phyloP scores from a whole-genome alignment of 768 basidiomycete species.

The Lentinula detonsa region DNA sequence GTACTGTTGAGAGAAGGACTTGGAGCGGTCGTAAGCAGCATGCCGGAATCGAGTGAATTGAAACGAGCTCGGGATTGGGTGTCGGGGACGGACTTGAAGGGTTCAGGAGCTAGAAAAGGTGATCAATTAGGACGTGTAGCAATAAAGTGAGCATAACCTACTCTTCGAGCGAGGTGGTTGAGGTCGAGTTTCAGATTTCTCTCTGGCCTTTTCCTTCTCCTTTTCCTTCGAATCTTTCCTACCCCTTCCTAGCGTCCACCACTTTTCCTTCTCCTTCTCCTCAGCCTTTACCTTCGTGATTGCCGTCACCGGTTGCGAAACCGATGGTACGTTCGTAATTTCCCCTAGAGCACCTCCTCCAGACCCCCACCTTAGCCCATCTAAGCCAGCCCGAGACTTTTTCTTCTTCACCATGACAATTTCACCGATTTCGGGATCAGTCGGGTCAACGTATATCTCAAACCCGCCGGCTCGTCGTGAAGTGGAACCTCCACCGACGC shows the following conservation, averaged over 20 bases:
- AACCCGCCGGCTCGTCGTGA: constrained; percentile 40
- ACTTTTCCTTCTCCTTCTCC: constrained; percentile 51
- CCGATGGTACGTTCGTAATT: constrained; percentile 48
- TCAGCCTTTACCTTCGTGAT: constrained; percentile 24
- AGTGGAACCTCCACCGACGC: constrained; percentile 30
- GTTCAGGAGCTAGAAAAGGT: constrained; percentile 37
- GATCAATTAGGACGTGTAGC: background rate
- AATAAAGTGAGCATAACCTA: constrained; percentile 13
- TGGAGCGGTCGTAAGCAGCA: background rate
- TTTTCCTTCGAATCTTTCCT: constrained; percentile 70
- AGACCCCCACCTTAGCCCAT: constrained; percentile 49
- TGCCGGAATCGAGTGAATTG: constrained; percentile 51
- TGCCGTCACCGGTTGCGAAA: constrained; percentile 12
- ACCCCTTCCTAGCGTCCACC: constrained; percentile 80
- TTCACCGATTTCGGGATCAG: constrained; percentile 57
- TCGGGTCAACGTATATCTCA: constrained; percentile 68
- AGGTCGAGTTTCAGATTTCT: constrained; percentile 16
- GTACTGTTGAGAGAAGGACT: background rate
- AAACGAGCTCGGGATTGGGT: constrained; percentile 40
- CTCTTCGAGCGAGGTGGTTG: constrained; percentile 31
- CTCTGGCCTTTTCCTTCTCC: constrained; percentile 24
- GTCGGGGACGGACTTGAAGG: constrained; percentile 19
- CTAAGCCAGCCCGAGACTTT: constrained; percentile 56
- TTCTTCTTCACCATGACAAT: constrained; percentile 74
- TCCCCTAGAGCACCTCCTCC: constrained; percentile 35